Percentiles rank a stretch among this genome's conserved stretches.
Evolutionary conservation across 805 yeast genomes (phyloP).

Genomic region (Candida palmyrensis): DNA sequence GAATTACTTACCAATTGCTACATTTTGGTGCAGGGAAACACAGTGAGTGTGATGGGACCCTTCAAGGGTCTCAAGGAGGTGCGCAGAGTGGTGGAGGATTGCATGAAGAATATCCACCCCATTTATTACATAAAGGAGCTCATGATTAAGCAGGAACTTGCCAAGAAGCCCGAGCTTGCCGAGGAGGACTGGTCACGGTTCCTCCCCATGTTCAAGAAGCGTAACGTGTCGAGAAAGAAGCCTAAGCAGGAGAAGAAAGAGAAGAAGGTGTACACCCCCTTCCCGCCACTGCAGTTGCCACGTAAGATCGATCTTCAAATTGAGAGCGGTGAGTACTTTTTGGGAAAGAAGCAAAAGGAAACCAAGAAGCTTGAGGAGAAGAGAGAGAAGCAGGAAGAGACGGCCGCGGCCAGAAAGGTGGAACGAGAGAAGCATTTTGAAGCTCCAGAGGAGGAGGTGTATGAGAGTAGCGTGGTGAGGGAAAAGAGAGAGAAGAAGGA

Average conservation of each 20-base stretch:
- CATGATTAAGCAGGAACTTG: constrained; percentile 94
- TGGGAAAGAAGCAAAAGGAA: constrained; percentile 80
- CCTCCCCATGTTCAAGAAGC: constrained; percentile 93
- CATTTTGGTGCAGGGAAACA: constrained; percentile 93
- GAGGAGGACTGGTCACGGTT: constrained; percentile 96
- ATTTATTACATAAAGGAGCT: constrained; percentile 94
- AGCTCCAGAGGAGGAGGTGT: constrained; percentile 76
- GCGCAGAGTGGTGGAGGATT: constrained; percentile 93
- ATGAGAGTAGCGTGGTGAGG: constrained; percentile 36
- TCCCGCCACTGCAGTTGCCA: constrained; percentile 97
- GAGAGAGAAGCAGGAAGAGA: constrained; percentile 71
- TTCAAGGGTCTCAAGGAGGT: constrained; percentile 87
- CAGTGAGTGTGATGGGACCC: constrained; percentile 97
- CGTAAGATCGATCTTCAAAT: constrained; percentile 96
- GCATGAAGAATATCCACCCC: constrained; percentile 97
- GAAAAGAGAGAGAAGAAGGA: constrained; percentile 11
- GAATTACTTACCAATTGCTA: constrained; percentile 95
- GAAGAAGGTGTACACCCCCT: constrained; percentile 89
- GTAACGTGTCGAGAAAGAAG: constrained; percentile 91
- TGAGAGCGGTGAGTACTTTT: constrained; percentile 97
- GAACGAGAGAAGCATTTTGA: constrained; percentile 75
- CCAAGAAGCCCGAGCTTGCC: constrained; percentile 92
- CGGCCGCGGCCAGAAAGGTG: constrained; percentile 55
- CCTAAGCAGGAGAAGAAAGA: constrained; percentile 62
- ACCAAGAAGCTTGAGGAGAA: constrained; percentile 67